Evolutionary conservation across 164 flowering plant species (phyloP).

Genomic region (Sedum album): DNA sequence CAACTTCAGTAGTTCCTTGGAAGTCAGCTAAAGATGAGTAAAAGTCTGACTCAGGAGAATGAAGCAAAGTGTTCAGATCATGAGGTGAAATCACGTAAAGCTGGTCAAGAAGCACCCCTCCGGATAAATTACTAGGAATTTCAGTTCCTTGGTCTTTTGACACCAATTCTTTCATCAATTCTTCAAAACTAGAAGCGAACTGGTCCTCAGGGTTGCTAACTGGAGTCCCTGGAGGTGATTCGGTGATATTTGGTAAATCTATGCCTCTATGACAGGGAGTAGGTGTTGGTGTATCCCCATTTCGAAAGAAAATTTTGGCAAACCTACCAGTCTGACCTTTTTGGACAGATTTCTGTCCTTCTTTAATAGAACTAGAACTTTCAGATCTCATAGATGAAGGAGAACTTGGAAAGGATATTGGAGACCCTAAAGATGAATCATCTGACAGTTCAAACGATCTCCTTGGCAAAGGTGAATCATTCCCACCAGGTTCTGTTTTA

Average conservation of each 20-base stretch:
- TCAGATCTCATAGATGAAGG: slow-evolving; percentile 35
- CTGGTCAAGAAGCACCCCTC: slow-evolving; percentile 75
- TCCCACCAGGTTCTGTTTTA: slow-evolving; percentile 25
- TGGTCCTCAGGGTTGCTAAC: slow-evolving; percentile 36
- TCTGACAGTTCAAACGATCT: slow-evolving; percentile 16
- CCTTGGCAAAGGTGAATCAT: slow-evolving; percentile 15
- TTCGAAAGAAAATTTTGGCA: slow-evolving; percentile 54
- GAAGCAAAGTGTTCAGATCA: slow-evolving; percentile 65
- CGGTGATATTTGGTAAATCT: slow-evolving; percentile 28
- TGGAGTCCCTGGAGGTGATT: slow-evolving; percentile 25
- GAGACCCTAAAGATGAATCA: slow-evolving; percentile 34
- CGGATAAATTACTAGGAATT: slow-evolving; percentile 57
- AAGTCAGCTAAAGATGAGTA: slow-evolving; percentile 40
- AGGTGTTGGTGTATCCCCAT: slow-evolving; percentile 25
- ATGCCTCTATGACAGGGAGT: slow-evolving; percentile 15
- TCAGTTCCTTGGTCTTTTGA: slow-evolving; percentile 51
- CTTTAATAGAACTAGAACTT: slow-evolving; percentile 33
- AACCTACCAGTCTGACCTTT: slow-evolving; percentile 41
- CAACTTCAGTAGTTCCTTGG: slow-evolving; percentile 70
- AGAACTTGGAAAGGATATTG: slow-evolving; percentile 17
- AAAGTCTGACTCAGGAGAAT: slow-evolving; percentile 61
- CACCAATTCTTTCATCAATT: slow-evolving; percentile 41
- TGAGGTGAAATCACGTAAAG: slow-evolving; percentile 44
- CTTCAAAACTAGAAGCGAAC: slow-evolving; percentile 52
- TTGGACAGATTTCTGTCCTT: slow-evolving; percentile 37